These are phyloP conservation scores for Pachyrhizus erosus DNA, from an alignment of 306 rosid genomes.

Conservation along the genomic window DNA sequence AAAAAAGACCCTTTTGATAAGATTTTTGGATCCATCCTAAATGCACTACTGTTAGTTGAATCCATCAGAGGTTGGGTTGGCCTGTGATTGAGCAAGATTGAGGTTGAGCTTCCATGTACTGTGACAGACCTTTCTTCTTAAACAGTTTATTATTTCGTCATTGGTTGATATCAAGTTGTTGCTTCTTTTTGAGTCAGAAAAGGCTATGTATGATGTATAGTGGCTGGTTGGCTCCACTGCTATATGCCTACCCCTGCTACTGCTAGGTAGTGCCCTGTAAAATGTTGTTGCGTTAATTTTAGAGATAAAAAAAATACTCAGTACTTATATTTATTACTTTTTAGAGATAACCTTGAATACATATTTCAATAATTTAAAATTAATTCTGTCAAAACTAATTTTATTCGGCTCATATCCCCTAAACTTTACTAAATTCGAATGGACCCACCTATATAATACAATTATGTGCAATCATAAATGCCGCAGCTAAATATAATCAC, in stretches of 20 bases:
- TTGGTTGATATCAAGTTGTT: not conserved
- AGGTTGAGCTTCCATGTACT: slow-evolving; percentile 1
- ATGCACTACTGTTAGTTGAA: not conserved
- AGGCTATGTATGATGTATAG: not conserved
- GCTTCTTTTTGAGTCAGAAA: not conserved
- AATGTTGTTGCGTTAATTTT: not conserved
- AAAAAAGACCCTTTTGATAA: no score
- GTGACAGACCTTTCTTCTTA: not conserved
- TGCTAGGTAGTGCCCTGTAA: not conserved
- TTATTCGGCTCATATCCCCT: not conserved
- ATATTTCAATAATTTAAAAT: no score
- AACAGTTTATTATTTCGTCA: not conserved
- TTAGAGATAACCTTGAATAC: not conserved
- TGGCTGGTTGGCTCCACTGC: not conserved
- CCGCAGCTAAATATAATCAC: not conserved
- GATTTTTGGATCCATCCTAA: not conserved
- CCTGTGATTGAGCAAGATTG: not conserved
- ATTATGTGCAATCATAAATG: not conserved
- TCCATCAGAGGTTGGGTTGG: not conserved
- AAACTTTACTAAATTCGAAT: not conserved
- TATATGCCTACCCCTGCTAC: not conserved
- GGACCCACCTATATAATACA: not conserved
- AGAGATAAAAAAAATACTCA: no score
- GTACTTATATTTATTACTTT: not conserved
- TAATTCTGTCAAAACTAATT: not conserved